Evolutionary conservation across 2,329 filamentous ascomycete genomes (phyloP).

Genomic region (Stagonosporopsis chrysanthemi): DNA sequence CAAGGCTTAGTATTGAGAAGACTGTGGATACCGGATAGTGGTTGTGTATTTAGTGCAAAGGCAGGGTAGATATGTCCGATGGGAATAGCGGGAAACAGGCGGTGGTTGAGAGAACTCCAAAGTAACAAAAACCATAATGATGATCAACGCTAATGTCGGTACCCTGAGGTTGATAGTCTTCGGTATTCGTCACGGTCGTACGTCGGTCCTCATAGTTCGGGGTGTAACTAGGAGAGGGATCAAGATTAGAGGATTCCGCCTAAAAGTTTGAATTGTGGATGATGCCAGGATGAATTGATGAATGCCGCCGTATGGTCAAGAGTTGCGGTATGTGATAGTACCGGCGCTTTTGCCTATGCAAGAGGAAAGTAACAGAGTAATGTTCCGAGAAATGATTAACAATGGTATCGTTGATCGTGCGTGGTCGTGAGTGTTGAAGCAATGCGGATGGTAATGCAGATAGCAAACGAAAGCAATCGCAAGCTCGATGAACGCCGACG

Average conservation of each 20-base stretch:
- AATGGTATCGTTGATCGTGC: conserved; percentile 46
- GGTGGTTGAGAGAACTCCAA: conserved; percentile 16
- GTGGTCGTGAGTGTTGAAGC: conserved; percentile 43
- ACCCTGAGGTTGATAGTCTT: conserved; percentile 52
- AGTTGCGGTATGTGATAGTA: conserved; percentile 24
- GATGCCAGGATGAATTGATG: conserved; percentile 24
- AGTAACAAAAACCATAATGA: conserved; percentile 36
- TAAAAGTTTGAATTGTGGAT: conserved; percentile 19
- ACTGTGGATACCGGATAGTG: conserved; percentile 48
- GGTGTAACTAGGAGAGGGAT: conserved; percentile 34
- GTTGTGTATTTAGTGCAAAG: conserved; percentile 25
- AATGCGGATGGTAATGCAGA: conserved; percentile 42
- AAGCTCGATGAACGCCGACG: conserved; percentile 47
- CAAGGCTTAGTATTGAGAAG: conserved; percentile 18
- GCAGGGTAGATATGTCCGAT: conserved; percentile 29
- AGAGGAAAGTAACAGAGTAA: conserved; percentile 30
- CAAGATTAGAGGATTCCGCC: conserved; percentile 20
- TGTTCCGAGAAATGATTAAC: conserved; percentile 44
- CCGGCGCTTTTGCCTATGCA: conserved; percentile 43
- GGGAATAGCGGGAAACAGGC: conserved; percentile 18
- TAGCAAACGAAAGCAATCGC: conserved; percentile 37
- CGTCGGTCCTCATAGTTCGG: conserved; percentile 40
- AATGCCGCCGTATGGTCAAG: conserved; percentile 27
- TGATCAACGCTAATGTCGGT: conserved; percentile 50
- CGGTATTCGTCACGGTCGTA: conserved; percentile 48